A percentile compares a stretch with the other conserved stretches of the same genome.
phyloP scores from a whole-genome alignment of 75 land plant species.

The Pinus taeda region DNA sequence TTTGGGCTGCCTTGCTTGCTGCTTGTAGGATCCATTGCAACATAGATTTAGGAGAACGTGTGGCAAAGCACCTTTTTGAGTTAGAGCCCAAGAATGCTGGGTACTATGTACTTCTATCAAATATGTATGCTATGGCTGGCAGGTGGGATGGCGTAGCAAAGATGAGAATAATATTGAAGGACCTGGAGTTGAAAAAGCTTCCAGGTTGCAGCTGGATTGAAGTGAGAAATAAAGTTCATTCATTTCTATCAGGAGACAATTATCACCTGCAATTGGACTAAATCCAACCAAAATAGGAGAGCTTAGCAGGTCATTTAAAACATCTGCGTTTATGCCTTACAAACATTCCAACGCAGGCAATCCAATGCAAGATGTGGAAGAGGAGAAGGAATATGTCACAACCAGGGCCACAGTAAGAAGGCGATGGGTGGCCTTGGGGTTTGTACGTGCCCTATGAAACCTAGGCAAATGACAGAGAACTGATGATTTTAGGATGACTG shows the following conservation, averaged over 20 bases:
- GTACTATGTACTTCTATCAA: slow-evolving; percentile 36
- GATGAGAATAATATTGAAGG: slow-evolving; percentile 26
- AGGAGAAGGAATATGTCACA: no score
- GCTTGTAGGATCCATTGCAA: slow-evolving; percentile 50
- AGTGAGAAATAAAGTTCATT: slow-evolving; percentile 10
- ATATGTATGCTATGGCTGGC: slow-evolving; percentile 38
- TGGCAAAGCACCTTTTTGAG: slow-evolving; percentile 29
- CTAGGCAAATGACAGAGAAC: no score
- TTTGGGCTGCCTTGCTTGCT: slow-evolving; percentile 44
- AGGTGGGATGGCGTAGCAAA: slow-evolving; percentile 45
- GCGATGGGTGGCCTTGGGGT: no score
- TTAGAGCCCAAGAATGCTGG: slow-evolving; percentile 38
- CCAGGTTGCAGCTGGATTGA: slow-evolving; percentile 40
- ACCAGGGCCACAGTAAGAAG: no score
- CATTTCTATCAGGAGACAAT: slow-evolving; percentile 9
- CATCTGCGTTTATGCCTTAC: no score
- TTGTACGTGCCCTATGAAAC: no score
- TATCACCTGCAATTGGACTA: background rate
- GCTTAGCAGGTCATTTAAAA: no score
- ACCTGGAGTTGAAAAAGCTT: slow-evolving; percentile 26
- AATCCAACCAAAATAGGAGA: no score
- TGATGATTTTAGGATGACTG: no score
- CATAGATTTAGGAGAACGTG: slow-evolving; percentile 31
- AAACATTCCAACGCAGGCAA: no score
- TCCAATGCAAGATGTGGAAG: no score